These are phyloP conservation scores for Crithidia mellificae DNA, from an alignment of 208 protist genomes.

Conservation along the genomic window DNA sequence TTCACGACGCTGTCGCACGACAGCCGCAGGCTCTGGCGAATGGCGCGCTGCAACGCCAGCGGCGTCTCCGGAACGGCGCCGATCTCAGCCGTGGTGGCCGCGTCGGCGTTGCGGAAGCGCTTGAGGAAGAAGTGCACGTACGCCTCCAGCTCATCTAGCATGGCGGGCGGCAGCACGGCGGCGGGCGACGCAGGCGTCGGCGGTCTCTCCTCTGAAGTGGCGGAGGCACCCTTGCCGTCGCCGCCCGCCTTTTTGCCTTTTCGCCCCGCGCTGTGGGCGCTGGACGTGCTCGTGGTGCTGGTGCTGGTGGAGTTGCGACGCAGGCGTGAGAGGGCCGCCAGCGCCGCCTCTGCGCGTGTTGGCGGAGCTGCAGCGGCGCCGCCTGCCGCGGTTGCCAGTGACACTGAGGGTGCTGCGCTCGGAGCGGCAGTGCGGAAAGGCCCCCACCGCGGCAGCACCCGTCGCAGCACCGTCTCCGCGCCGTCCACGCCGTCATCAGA, in stretches of 20 bases:
- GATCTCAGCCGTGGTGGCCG: constrained; percentile 12
- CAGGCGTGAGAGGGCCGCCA: background rate
- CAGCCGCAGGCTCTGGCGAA: constrained; percentile 22
- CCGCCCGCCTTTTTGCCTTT: constrained; percentile 13
- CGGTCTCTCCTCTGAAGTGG: background rate
- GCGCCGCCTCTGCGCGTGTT: background rate
- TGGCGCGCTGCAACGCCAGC: constrained; percentile 30
- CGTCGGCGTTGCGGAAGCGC: constrained; percentile 26
- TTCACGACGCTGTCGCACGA: background rate
- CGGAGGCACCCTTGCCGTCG: background rate
- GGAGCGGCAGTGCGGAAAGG: constrained; percentile 18
- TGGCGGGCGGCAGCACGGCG: constrained; percentile 9
- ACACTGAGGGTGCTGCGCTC: background rate
- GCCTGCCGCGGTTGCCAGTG: background rate
- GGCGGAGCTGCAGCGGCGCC: background rate
- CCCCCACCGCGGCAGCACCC: constrained; percentile 26
- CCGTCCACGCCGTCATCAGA: constrained; percentile 30
- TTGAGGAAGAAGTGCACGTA: constrained; percentile 37
- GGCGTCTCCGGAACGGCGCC: constrained; percentile 29
- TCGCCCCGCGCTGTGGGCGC: background rate
- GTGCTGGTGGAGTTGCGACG: constrained; percentile 10
- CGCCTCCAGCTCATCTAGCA: constrained; percentile 30
- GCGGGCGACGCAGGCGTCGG: background rate
- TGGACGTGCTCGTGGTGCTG: constrained; percentile 4
- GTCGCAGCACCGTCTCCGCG: constrained; percentile 23